Conservation (phyloP, 2,329 filamentous ascomycete species). For the Trichoderma brevicompactum region DNA sequence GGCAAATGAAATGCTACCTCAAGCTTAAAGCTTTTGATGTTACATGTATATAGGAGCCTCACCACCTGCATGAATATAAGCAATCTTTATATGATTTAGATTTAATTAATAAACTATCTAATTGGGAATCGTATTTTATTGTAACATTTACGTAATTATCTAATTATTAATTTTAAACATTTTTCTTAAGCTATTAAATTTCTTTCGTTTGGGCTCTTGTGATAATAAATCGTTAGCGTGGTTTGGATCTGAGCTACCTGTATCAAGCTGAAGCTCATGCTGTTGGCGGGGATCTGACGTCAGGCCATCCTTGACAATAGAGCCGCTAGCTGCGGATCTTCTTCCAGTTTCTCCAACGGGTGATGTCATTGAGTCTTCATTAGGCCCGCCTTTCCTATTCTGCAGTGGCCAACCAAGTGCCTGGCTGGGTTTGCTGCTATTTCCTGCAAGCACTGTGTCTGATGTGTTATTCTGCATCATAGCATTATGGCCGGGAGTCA, state of each 20-base stretch:
- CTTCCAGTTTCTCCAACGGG: conserved; percentile 2
- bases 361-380: conserved; percentile 21
- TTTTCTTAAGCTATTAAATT: conserved; percentile 25
- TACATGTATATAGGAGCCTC: not conserved
- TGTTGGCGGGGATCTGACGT: conserved; percentile 14
- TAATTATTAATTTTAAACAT: conserved; percentile 27
- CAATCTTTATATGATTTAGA: not conserved
- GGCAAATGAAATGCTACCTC: conserved; percentile 17
- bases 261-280: conserved; percentile 9
- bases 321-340: conserved; percentile 21
- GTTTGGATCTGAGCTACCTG: conserved; percentile 6
- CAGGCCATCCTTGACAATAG: not conserved
- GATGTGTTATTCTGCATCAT: conserved; percentile 62
- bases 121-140: not conserved
- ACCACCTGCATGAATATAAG: no score
- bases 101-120: not conserved
- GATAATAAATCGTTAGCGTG: not conserved
- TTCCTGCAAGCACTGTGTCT: conserved; percentile 55
- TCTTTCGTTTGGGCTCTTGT: conserved; percentile 25
- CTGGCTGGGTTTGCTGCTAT: conserved; percentile 40
- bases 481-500: conserved; percentile 65
- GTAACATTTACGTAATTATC: not conserved
- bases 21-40: not conserved
- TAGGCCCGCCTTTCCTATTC: conserved; percentile 29
- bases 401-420: conserved; percentile 44